Evolutionary conservation across 192 early-diverging fungal species (phyloP).

Genomic region (Rhizoclosmatium globosum): DNA sequence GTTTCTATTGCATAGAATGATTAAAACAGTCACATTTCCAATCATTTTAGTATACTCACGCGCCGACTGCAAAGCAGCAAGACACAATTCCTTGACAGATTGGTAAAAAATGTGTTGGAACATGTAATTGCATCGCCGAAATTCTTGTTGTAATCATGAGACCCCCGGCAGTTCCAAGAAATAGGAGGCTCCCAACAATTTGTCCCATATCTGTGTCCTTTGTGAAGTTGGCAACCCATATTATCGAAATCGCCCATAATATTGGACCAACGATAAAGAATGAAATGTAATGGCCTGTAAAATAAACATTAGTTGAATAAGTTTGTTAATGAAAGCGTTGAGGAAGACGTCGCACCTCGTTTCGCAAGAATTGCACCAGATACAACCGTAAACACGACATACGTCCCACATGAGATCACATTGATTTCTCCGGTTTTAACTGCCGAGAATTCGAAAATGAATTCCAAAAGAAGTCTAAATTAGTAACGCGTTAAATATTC

Average conservation of each 20-base stretch:
- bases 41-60: neutral
- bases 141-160: constrained; percentile 76
- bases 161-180: constrained; percentile 79
- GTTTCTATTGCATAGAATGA: neutral
- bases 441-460: too few relatives aligned
- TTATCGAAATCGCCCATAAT: constrained; percentile 66
- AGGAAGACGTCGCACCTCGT: too few relatives aligned
- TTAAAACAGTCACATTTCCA: neutral
- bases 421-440: too few relatives aligned
- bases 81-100: constrained; percentile 59
- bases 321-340: too few relatives aligned
- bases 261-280: constrained; percentile 70
- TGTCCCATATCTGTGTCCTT: constrained; percentile 52
- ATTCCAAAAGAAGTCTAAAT: too few relatives aligned
- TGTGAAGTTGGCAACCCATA: constrained; percentile 71
- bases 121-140: constrained; percentile 75
- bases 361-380: too few relatives aligned
- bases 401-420: too few relatives aligned
- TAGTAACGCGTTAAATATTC: too few relatives aligned
- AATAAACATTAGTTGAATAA: neutral
- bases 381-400: too few relatives aligned
- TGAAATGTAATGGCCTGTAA: constrained; percentile 58
- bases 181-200: constrained; percentile 68
- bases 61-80: constrained; percentile 26
- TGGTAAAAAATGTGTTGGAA: constrained; percentile 70